These are phyloP conservation scores for Dothistroma septosporum DNA, from an alignment of 2,329 filamentous ascomycete species.

Conservation along the genomic window DNA sequence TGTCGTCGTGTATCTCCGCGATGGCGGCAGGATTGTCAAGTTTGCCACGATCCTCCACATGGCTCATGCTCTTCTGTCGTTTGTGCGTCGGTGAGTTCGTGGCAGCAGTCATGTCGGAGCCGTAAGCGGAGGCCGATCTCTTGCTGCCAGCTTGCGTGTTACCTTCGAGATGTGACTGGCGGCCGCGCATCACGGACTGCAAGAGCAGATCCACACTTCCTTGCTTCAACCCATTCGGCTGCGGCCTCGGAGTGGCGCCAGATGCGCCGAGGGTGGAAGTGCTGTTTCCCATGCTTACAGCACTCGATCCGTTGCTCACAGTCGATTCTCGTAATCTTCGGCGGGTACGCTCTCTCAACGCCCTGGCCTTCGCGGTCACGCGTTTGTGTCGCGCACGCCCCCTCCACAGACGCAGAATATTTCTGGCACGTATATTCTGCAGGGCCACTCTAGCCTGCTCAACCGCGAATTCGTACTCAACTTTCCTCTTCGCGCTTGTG, in stretches of 20 bases:
- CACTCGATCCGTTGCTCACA: conserved; percentile 7
- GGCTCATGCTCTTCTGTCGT: conserved; percentile 28
- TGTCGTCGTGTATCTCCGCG: conserved; percentile 14
- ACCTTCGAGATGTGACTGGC: conserved; percentile 9
- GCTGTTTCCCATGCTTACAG: conserved; percentile 9
- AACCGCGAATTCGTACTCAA: conserved; percentile 31
- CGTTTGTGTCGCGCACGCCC: conserved; percentile 34
- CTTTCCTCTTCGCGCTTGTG: conserved; percentile 32
- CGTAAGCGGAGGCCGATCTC: conserved; percentile 25
- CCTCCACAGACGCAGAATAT: conserved; percentile 32
- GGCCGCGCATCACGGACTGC: conserved; percentile 4
- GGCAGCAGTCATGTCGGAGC: conserved; percentile 8
- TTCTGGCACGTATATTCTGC: conserved; percentile 16
- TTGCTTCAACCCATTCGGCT: background rate
- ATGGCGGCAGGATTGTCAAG: conserved; percentile 19
- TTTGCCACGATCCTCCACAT: conserved; percentile 24
- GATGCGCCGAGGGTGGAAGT: conserved; percentile 9
- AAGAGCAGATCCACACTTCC: background rate
- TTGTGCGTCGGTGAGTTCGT: conserved; percentile 23
- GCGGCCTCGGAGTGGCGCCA: background rate
- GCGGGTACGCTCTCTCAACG: conserved; percentile 33
- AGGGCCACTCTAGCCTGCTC: conserved; percentile 29
- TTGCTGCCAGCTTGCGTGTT: conserved; percentile 25
- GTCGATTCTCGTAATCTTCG: conserved; percentile 24
- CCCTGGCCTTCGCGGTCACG: conserved; percentile 35